Conservation (phyloP, 495 filamentous ascomycete species). For the Penicillium salamii region DNA sequence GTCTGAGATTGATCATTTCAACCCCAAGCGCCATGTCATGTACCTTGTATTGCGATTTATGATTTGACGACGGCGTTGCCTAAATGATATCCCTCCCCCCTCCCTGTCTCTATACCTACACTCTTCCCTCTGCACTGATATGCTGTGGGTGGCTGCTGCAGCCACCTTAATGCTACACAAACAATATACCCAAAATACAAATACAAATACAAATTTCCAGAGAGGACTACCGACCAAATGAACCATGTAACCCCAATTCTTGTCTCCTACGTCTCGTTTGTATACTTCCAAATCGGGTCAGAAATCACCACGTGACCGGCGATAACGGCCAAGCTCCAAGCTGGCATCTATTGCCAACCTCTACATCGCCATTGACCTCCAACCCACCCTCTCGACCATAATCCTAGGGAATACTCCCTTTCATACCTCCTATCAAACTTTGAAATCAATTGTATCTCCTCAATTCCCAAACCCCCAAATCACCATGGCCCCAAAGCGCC, state of each 20-base stretch:
- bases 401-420: too few species aligned
- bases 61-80: slow-evolving; percentile 11
- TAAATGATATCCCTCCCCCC: slow-evolving; percentile 9
- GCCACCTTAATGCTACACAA: too few species aligned
- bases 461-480: slow-evolving; percentile 8
- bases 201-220: too few species aligned
- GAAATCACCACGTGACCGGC: slow-evolving; percentile 24
- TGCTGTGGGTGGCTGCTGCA: too few species aligned
- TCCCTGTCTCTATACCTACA: slow-evolving; percentile 9
- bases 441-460: too few species aligned
- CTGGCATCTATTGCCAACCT: slow-evolving; percentile 28
- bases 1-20: neutral
- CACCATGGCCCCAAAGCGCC: slow-evolving; percentile 50
- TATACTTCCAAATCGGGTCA: slow-evolving; percentile 6
- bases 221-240: too few species aligned
- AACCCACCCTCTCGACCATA: slow-evolving; percentile 7
- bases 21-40: neutral
- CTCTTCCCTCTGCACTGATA: slow-evolving; percentile 4
- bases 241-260: neutral
- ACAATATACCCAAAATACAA: neutral
- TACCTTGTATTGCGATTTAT: neutral
- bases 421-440: too few species aligned
- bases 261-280: neutral
- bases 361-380: slow-evolving; percentile 20
- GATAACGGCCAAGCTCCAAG: slow-evolving; percentile 32